These are phyloP conservation scores for Saussurea involucrata DNA, from an alignment of 129 eudicot species.

Conservation along the genomic window DNA sequence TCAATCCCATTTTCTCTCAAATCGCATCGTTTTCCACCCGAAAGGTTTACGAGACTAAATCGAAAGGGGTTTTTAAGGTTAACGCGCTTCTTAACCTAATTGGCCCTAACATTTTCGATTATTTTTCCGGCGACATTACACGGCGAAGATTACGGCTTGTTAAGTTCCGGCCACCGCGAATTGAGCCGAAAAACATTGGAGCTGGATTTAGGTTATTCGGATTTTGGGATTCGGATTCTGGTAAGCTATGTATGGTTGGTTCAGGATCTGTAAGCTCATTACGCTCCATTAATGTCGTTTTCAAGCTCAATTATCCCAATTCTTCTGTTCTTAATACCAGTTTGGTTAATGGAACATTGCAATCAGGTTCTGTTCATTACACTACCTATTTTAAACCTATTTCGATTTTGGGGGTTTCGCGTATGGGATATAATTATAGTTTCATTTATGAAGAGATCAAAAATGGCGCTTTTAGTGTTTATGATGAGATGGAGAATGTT, in stretches of 20 bases:
- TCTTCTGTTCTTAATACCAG: slow-evolving; percentile 45
- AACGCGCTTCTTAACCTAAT: slow-evolving; percentile 5
- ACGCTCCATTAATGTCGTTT: slow-evolving; percentile 46
- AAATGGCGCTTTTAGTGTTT: slow-evolving; percentile 30
- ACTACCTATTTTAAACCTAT: slow-evolving; percentile 36
- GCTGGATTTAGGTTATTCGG: slow-evolving; percentile 53
- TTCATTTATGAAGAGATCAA: slow-evolving; percentile 39
- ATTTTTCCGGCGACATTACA: slow-evolving; percentile 16
- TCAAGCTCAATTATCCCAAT: slow-evolving; percentile 65
- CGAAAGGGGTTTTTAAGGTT: slow-evolving; percentile 15
- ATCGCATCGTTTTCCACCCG: slow-evolving; percentile 26
- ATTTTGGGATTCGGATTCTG: slow-evolving; percentile 48
- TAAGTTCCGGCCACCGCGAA: slow-evolving; percentile 49
- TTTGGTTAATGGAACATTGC: slow-evolving; percentile 75
- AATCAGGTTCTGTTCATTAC: slow-evolving; percentile 22
- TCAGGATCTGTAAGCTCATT: slow-evolving; percentile 40
- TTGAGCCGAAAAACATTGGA: slow-evolving; percentile 20
- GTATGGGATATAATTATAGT: slow-evolving; percentile 49
- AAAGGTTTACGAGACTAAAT: slow-evolving; percentile 36
- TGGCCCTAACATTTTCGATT: slow-evolving; percentile 13
- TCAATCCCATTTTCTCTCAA: slow-evolving; percentile 19
- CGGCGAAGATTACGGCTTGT: slow-evolving; percentile 55
- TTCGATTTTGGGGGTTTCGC: slow-evolving; percentile 55
- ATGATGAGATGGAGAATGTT: slow-evolving; percentile 29
- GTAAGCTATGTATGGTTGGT: slow-evolving; percentile 80